Base-by-base conservation (phyloP, 2,329 filamentous ascomycete species). In the Colletotrichum cereale region DNA sequence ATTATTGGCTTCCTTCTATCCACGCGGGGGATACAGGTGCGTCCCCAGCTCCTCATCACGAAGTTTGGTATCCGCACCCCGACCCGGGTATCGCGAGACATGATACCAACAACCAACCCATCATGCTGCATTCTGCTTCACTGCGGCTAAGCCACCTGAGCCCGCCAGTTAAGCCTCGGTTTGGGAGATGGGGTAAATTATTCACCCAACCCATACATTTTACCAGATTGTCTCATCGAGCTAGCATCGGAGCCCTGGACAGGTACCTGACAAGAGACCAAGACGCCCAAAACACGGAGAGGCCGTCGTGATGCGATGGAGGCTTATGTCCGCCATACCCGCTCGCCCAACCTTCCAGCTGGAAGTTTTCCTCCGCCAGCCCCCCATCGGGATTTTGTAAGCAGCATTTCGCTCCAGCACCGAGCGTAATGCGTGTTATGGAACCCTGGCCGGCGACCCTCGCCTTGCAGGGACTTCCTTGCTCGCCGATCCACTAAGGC, bases 281-380 rank as follows among this genome's bases (percentile, higher is more conserved):
- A 56, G 53, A 40, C n/a, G 53, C n/a, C 18, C 34, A 56, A 56
- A 11, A 8, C 11, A 26, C 53, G 24, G 10, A 57, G 44, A 50
- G n/a, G 26, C 44, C 18, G 40, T 40, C 7, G 42, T n/a, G 5
- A 50, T 50, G 31, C 21, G 52, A 55, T 31, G 40, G 38, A 34
- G 26, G 21, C 47, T 57, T 26, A 11, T 34, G 34, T 40, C 53
- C 53, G 34, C 53, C 34, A 40, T 57, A 56, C 53, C 34, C 53
- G n/a, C 53, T 36, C 31, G 31, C 31, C 18, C 38, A 11, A 38
- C 24, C 40, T 12, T 60, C 52, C 65, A 16, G 58, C 65, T 71
- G 69, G 65, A 68, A 62, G 24, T 47, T 71, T 68, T 71, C 53
- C 64, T 68, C 69, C 65, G 69, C 58, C 21, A 24, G 67, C 34